A percentile compares a stretch with the other conserved stretches of the same genome.
Conservation (phyloP, 164 flowering plant species). For the Magnolia changhungtana region DNA sequence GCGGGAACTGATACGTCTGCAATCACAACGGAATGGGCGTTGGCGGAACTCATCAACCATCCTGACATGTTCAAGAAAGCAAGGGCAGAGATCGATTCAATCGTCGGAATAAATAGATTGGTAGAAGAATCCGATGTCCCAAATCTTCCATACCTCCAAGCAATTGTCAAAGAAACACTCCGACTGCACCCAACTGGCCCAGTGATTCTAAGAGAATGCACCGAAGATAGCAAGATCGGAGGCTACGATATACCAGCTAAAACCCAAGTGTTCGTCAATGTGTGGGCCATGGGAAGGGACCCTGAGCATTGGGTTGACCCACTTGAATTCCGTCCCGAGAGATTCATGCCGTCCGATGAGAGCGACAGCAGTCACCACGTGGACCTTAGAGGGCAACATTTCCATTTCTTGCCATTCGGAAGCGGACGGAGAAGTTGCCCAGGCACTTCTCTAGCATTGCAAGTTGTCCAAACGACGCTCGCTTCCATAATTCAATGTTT, state of each 20-base stretch:
- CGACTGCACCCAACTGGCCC: constrained; percentile 8
- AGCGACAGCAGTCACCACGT: background rate
- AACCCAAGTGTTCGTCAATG: background rate
- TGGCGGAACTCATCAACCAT: constrained; percentile 12
- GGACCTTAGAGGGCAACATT: constrained; percentile 32
- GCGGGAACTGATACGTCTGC: constrained; percentile 11
- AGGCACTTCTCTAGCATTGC: constrained; percentile 9
- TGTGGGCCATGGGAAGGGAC: constrained; percentile 10
- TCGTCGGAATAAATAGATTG: constrained; percentile 3
- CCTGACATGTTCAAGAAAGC: constrained; percentile 1
- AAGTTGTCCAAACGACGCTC: constrained; percentile 1
- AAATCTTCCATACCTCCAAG: constrained; percentile 14
- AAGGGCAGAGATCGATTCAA: constrained; percentile 5
- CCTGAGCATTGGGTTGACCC: constrained; percentile 10
- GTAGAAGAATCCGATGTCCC: constrained; percentile 14
- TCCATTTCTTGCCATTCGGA: constrained; percentile 33
- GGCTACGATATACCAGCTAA: constrained; percentile 10
- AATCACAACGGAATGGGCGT: constrained; percentile 9
- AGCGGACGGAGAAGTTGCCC: constrained; percentile 33
- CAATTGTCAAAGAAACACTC: constrained; percentile 5
- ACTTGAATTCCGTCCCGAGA: constrained; percentile 11
- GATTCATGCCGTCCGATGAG: constrained; percentile 6
- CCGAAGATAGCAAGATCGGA: constrained; percentile 8
- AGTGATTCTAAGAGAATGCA: background rate
- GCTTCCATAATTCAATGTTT: constrained; percentile 14